Base-by-base conservation (phyloP, 2,329 filamentous ascomycete genomes). In the Dissoconium aciculare region DNA sequence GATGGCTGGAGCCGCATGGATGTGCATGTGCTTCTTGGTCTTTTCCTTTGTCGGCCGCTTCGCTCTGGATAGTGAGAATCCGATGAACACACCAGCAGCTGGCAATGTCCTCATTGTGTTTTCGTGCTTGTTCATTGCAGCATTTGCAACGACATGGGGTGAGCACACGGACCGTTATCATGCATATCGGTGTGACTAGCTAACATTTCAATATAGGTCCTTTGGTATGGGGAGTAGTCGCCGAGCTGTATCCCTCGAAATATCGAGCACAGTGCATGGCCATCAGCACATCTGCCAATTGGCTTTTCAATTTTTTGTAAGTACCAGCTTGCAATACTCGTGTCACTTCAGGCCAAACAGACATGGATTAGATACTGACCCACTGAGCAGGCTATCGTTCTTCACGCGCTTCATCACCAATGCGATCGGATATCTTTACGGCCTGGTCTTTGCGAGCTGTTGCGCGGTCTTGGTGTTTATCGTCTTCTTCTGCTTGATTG, bases 61-160 rank as follows among this genome's bases (percentile, higher is more conserved):
- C 37, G 45, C 51, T 4, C 49, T 63, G 0, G 43, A 57, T 28
- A 47, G 49, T 19, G 37, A 32, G 4, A 43, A 46, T 11, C 54
- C 54, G 3, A 38, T 41, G 2, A 45, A 43, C 6, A 60, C 56
- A 2, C 52, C 55, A 11, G 34, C 39, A 1, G 59, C 69, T 5
- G 74, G 74, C 13, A 60, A 66, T 3, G 66, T 66, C 25, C 68
- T 79, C 42, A 75, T 80, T 26, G 64, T 74, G 31, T 78, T 78
- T 51, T 73, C 74, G 0, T 78, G 74, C 45, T 59, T 80, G 24
- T 76, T 76, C 49, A 74, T 76, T 40, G 60, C 73, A 1, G 70
- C 63, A 1, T 79, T 74, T 36, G 74, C 74, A 3, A 75, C 69
- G 2, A 78, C 74, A 2, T 79, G 74, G 75, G 74, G 74, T n/a